Evolutionary conservation across 2,329 filamentous ascomycete genomes (phyloP), one percentile per base, ranked within the genome.

Genomic region (Metarhizium album): DNA sequence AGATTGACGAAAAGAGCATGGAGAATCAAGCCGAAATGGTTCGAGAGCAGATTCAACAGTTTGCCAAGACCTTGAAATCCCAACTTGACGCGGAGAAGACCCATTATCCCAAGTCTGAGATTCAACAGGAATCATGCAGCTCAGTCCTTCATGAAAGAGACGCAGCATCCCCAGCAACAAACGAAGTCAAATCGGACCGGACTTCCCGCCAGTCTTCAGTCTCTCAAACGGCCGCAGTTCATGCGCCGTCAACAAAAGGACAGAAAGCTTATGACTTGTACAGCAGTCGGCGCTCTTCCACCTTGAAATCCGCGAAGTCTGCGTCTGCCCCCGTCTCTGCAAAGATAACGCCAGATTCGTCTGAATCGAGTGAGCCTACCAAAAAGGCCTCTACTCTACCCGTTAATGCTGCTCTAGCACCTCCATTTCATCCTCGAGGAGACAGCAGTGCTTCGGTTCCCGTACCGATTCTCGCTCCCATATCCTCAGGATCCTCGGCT

Each of bases 1-100:
- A 83, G 56, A 79, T 83, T 54, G 79, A 83, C 52, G 77, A 79
- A 56, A 71, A 69, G 54, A 64, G 70, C 33, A 73, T 79, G 61
- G 69, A 74, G 53, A 58, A 65, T 24, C 70, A 72, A 42, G 70
- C 67, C 3, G 59, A 67, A 35, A 60, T 67, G 35, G 60, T 79
- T 52, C 64, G 67, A n/a, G 62, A 67, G 22, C 70, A 72, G 31
- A 74, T 82, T 51, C 62, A 66, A 24, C 67, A 73, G 42, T 80
- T 82, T 52, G 75, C 80, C 57, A 63, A 63, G 27, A 70, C 69
- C 20, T 64, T 73, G 35, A 63, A 72, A 42, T 60, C 60, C 16
- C 75, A 80, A 54, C 58, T 73, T 3, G 65, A 65, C 16, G 70
- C 68, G 49, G 78, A 81, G 57, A 66, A 68, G 9, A 56, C 56